Evolutionary conservation across 371 early-diverging fungal genomes (phyloP).

Genomic region (Sanchytrium tribonematis): DNA sequence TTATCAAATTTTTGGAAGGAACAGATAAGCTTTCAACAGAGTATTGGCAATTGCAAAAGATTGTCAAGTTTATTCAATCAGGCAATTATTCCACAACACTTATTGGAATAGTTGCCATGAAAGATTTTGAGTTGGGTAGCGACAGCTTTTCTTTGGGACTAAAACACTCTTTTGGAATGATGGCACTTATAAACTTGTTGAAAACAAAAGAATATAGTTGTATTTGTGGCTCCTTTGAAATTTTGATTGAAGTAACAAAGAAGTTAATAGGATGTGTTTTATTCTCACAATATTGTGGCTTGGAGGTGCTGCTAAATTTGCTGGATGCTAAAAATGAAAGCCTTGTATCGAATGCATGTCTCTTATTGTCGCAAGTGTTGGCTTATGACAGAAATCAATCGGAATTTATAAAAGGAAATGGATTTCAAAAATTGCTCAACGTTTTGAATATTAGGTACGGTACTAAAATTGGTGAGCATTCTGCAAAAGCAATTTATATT

Average conservation of each 20-base stretch:
- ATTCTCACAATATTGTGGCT: slow-evolving; percentile 13
- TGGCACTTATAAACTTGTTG: slow-evolving; percentile 19
- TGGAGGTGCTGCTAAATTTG: slow-evolving; percentile 19
- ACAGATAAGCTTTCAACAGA: slow-evolving; percentile 22
- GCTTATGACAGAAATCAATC: neutral
- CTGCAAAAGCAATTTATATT: neutral
- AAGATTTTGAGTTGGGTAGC: slow-evolving; percentile 20
- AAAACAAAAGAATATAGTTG: slow-evolving; percentile 27
- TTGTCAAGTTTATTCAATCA: slow-evolving; percentile 21
- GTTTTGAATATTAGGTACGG: neutral
- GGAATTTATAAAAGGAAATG: neutral
- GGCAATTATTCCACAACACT: slow-evolving; percentile 30
- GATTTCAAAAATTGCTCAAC: neutral
- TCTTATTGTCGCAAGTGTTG: neutral
- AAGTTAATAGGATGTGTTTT: slow-evolving; percentile 8
- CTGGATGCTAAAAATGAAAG: slow-evolving; percentile 20
- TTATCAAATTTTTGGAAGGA: neutral
- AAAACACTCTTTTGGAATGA: neutral
- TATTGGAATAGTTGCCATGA: slow-evolving; percentile 25
- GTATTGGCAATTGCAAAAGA: slow-evolving; percentile 26
- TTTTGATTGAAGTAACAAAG: slow-evolving; percentile 21
- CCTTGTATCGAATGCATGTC: slow-evolving; percentile 13
- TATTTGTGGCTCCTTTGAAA: slow-evolving; percentile 23
- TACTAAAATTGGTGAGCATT: neutral
- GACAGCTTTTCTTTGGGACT: neutral